A percentile compares a stretch with the other conserved stretches of the same genome.
These are phyloP conservation scores for Protomyces pachydermus DNA, from an alignment of 1,139 yeast genomes.

Conservation along the genomic window DNA sequence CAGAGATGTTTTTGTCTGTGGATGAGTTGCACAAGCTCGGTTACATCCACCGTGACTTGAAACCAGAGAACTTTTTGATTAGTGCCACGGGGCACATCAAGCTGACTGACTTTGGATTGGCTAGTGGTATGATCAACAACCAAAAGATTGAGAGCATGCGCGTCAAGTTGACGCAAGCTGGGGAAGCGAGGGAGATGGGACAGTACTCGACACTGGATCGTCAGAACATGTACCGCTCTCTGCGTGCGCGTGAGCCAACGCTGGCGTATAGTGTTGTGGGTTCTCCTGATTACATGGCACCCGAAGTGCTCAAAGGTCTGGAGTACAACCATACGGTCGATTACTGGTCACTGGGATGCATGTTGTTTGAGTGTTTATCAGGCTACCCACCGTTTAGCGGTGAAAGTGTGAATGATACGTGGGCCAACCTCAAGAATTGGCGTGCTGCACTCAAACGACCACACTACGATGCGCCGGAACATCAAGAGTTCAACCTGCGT, in stretches of 20 bases:
- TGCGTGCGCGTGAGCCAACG: conserved; percentile 54
- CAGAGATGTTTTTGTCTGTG: conserved; percentile 94
- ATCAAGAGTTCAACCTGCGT: conserved; percentile 30
- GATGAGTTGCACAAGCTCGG: conserved; percentile 92
- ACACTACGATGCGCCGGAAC: conserved; percentile 43
- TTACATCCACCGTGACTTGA: conserved; percentile 92
- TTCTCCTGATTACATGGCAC: conserved; percentile 98
- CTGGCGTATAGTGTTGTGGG: conserved; percentile 96
- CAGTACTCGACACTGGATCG: conserved; percentile 33
- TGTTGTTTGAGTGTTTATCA: conserved; percentile 82
- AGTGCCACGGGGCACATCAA: conserved; percentile 94
- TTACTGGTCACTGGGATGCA: conserved; percentile 98
- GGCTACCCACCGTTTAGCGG: conserved; percentile 98
- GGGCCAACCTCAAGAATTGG: conserved; percentile 91
- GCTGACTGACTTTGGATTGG: conserved; percentile 94
- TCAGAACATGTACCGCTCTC: conserved; percentile 57
- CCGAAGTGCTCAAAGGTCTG: conserved; percentile 91
- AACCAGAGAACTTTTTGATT: conserved; percentile 93
- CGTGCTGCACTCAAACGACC: conserved; percentile 83
- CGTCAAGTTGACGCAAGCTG: conserved; percentile 60
- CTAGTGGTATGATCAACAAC: conserved; percentile 91
- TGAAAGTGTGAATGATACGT: conserved; percentile 86
- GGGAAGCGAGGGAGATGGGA: conserved; percentile 55
- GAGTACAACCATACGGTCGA: conserved; percentile 94
- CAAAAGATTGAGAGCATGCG: conserved; percentile 94